Evolutionary conservation across 176 grass and related monocot genomes (phyloP).

Genomic region (Pontederia paniculata): DNA sequence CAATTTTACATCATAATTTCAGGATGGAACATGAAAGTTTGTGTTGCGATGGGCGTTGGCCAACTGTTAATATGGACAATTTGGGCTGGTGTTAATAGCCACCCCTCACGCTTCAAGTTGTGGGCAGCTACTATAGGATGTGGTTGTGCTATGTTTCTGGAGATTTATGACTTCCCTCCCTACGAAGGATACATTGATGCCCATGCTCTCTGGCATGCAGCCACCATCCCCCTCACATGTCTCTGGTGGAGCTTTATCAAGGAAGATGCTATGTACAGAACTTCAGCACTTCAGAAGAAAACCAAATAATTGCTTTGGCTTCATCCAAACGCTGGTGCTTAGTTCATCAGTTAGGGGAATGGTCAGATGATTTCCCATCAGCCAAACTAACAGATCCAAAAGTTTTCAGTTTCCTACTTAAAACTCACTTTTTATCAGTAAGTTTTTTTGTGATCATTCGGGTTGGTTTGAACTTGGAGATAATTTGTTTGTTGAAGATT

Average conservation of each 20-base stretch:
- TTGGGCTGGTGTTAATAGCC: conserved; percentile 50
- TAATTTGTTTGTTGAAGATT: too few species aligned
- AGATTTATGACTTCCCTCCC: conserved; percentile 67
- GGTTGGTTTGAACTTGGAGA: too few species aligned
- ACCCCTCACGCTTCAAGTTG: conserved; percentile 63
- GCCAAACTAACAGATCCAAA: too few species aligned
- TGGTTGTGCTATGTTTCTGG: conserved; percentile 63
- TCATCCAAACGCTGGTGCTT: neutral
- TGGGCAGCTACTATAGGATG: conserved; percentile 52
- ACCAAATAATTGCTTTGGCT: conserved; percentile 11
- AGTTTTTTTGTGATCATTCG: too few species aligned
- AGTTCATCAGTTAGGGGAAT: too few species aligned
- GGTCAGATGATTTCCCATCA: too few species aligned
- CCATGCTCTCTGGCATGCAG: conserved; percentile 42
- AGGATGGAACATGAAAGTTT: conserved; percentile 99
- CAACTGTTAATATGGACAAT: conserved; percentile 75
- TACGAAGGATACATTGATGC: conserved; percentile 74
- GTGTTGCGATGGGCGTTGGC: conserved; percentile 53
- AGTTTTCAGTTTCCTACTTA: too few species aligned
- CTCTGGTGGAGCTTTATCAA: conserved; percentile 47
- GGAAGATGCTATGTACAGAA: conserved; percentile 30
- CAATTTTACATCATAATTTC: conserved; percentile 2
- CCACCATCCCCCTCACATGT: conserved; percentile 33
- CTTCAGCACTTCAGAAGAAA: conserved; percentile 28
- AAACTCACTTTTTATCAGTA: too few species aligned